These are phyloP conservation scores for Sporopachydermia quercuum DNA, from an alignment of 805 yeast genomes.

Conservation along the genomic window DNA sequence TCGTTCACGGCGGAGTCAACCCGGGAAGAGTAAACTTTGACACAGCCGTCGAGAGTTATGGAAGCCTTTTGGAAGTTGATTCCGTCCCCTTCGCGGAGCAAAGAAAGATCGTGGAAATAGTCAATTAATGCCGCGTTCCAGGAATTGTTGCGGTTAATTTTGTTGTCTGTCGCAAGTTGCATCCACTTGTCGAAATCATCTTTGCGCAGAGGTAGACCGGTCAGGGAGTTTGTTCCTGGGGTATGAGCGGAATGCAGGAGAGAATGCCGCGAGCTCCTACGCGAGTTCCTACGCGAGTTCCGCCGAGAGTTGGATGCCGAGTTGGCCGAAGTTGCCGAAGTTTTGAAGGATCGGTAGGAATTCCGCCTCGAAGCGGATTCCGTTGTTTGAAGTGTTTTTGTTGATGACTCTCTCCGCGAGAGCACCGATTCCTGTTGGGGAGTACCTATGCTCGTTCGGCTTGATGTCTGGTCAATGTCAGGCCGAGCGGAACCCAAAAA, in stretches of 20 bases:
- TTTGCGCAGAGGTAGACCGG: neutral
- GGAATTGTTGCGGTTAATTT: constrained; percentile 70
- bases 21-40: constrained; percentile 79
- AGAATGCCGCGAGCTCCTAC: neutral
- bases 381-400: no score
- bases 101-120: constrained; percentile 72
- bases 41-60: constrained; percentile 88
- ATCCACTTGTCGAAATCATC: constrained; percentile 62
- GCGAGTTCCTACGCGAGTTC: neutral
- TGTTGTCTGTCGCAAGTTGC: constrained; percentile 68
- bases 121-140: constrained; percentile 90
- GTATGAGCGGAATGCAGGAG: neutral
- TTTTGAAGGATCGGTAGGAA: neutral
- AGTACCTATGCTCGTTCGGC: no score
- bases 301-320: neutral
- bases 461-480: no score
- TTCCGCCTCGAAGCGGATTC: no score
- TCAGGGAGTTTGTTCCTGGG: neutral
- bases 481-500: no score
- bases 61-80: constrained; percentile 86
- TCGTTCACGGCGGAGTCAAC: constrained; percentile 87
- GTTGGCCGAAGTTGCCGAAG: neutral
- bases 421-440: no score
- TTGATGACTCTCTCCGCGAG: no score
- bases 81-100: constrained; percentile 58